Evolutionary conservation across 1,284 basidiomycete species (phyloP).

Genomic region (Pseudomicrostroma phylloplanum): DNA sequence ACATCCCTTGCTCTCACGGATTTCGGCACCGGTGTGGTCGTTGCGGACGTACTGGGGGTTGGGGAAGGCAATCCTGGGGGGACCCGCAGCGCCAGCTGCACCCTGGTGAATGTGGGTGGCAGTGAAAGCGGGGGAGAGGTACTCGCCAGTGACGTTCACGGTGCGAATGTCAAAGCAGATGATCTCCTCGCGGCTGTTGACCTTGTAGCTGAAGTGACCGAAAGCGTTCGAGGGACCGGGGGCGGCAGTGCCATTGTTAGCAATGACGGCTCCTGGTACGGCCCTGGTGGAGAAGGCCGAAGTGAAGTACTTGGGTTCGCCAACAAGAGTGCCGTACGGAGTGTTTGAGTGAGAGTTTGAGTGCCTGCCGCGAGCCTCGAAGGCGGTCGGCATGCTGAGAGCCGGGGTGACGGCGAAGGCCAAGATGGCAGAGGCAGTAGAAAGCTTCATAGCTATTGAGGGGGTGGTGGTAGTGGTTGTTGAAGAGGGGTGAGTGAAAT

Average conservation of each 20-base stretch:
- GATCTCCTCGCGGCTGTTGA: constrained; percentile 47
- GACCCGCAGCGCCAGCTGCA: constrained; percentile 11
- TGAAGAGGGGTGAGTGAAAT: too few species aligned
- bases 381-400: too few species aligned
- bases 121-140: constrained; percentile 20
- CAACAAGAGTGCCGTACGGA: neutral
- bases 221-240: constrained; percentile 44
- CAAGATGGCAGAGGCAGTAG: too few species aligned
- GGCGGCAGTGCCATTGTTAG: constrained; percentile 32
- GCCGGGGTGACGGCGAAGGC: too few species aligned
- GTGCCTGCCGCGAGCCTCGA: too few species aligned
- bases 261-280: constrained; percentile 33
- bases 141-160: constrained; percentile 19
- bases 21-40: constrained; percentile 12
- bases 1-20: constrained; percentile 30
- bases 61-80: constrained; percentile 45
- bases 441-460: too few species aligned
- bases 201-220: constrained; percentile 48
- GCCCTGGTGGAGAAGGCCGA: constrained; percentile 46
- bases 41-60: constrained; percentile 31
- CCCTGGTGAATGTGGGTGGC: constrained; percentile 24
- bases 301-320: constrained; percentile 41
- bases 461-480: too few species aligned
- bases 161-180: constrained; percentile 47
- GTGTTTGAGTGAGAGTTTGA: too few species aligned